A percentile compares a stretch with the other conserved stretches of the same genome.
These are phyloP conservation scores for Aristolochia contorta DNA, from an alignment of 164 flowering plant species.

Conservation along the genomic window DNA sequence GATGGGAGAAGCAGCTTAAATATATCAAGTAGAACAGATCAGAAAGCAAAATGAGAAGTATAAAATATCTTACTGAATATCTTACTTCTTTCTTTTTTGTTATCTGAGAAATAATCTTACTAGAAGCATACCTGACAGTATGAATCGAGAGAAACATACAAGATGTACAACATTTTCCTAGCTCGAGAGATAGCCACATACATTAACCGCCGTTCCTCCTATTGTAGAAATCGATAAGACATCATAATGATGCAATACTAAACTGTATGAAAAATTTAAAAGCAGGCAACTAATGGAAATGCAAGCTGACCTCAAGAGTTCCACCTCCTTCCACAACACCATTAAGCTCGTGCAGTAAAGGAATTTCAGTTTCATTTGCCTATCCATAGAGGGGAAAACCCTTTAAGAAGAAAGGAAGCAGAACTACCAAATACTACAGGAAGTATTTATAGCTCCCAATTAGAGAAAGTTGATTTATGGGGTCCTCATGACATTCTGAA, in stretches of 20 bases:
- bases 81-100: not conserved
- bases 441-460: not conserved
- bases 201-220: conserved; percentile 88
- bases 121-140: conserved; percentile 66
- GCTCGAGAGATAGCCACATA: conserved; percentile 99
- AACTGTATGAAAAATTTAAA: not conserved
- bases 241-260: not conserved
- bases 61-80: not conserved
- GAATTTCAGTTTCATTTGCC: conserved; percentile 93
- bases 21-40: not conserved
- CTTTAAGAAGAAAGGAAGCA: too few relatives aligned
- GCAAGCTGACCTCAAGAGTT: conserved; percentile 47
- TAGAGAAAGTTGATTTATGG: not conserved
- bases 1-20: conserved; percentile 87
- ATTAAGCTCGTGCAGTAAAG: conserved; percentile 67
- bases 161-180: conserved; percentile 61
- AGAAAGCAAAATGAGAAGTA: not conserved
- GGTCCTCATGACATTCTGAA: not conserved
- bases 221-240: conserved; percentile 2
- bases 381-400: conserved; percentile 8
- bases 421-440: too few relatives aligned
- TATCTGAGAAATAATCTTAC: not conserved
- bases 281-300: not conserved
- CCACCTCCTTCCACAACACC: conserved; percentile 40
- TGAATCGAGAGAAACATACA: conserved; percentile 65